Percentiles rank a stretch among this genome's conserved stretches.
These are phyloP conservation scores for Neofusicoccum cordaticola DNA, from an alignment of 2,329 filamentous ascomycete genomes.

Conservation along the genomic window DNA sequence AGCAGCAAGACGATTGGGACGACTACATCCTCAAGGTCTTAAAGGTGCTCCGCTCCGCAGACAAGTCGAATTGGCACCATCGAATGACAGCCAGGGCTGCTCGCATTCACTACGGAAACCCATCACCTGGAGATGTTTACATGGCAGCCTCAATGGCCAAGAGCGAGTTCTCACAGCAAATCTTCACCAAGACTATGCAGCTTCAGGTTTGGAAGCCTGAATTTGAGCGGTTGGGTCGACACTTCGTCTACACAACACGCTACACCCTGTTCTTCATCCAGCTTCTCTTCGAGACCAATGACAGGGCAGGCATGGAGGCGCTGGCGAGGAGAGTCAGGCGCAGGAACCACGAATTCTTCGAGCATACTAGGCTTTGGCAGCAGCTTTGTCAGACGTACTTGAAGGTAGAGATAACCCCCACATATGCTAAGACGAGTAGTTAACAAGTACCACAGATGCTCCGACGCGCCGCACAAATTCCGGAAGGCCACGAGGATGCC, in stretches of 20 bases:
- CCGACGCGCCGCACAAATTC: slow-evolving; percentile 55
- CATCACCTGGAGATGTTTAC: slow-evolving; percentile 45
- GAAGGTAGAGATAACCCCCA: slow-evolving; percentile 37
- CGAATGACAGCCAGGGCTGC: slow-evolving; percentile 77
- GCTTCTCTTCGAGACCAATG: slow-evolving; percentile 70
- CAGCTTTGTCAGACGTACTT: slow-evolving; percentile 59
- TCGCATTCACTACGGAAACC: slow-evolving; percentile 58
- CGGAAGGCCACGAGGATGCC: slow-evolving; percentile 61
- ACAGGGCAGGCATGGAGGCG: slow-evolving; percentile 72
- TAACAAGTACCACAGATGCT: slow-evolving; percentile 44
- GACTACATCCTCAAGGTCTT: slow-evolving; percentile 63
- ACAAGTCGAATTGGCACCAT: slow-evolving; percentile 95
- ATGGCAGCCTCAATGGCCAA: slow-evolving; percentile 62
- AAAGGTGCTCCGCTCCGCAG: slow-evolving; percentile 61
- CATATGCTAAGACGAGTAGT: slow-evolving; percentile 10
- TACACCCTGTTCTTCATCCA: slow-evolving; percentile 81
- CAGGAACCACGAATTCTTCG: slow-evolving; percentile 71
- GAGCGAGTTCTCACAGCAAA: slow-evolving; percentile 74
- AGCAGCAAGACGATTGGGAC: slow-evolving; percentile 53
- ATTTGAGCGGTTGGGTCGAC: slow-evolving; percentile 75
- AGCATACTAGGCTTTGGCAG: slow-evolving; percentile 62
- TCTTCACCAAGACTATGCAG: slow-evolving; percentile 92
- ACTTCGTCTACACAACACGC: slow-evolving; percentile 86
- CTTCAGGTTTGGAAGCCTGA: slow-evolving; percentile 96
- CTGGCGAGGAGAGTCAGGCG: slow-evolving; percentile 77